phyloP scores from a whole-genome alignment of 495 filamentous ascomycete species.

The Amphirosellinia nigrospora region DNA sequence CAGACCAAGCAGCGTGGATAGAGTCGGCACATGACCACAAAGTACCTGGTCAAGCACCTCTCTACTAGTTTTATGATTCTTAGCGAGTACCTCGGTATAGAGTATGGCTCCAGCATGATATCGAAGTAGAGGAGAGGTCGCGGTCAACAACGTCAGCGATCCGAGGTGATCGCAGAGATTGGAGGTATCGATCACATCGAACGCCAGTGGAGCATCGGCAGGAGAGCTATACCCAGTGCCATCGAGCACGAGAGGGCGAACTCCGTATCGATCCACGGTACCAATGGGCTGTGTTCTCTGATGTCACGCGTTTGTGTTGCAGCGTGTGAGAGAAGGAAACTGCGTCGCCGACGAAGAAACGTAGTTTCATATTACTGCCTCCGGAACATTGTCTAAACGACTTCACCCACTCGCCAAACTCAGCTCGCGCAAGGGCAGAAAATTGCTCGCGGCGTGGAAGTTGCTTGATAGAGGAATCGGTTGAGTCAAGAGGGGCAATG shows the following conservation, averaged over 20 bases:
- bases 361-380: conserved; percentile 44
- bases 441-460: no score
- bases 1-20: conserved; percentile 56
- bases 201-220: conserved; percentile 52
- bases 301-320: conserved; percentile 38
- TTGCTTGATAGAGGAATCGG: no score
- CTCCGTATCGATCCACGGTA: conserved; percentile 34
- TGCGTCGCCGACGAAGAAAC: conserved; percentile 53
- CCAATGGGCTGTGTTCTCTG: conserved; percentile 34
- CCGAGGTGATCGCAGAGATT: conserved; percentile 58
- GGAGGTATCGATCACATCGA: conserved; percentile 65
- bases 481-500: conserved; percentile 48
- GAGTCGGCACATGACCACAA: conserved; percentile 50
- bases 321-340: conserved; percentile 55
- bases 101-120: conserved; percentile 45
- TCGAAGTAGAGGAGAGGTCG: conserved; percentile 53
- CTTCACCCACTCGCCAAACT: no score
- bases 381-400: no score
- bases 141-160: conserved; percentile 59
- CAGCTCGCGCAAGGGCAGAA: no score
- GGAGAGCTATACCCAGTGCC: no score
- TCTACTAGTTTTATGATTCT: conserved; percentile 20
- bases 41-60: conserved; percentile 44
- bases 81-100: conserved; percentile 51
- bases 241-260: no score